Conservation (phyloP, 2,329 filamentous ascomycete species). For the Truncatella angustata region DNA sequence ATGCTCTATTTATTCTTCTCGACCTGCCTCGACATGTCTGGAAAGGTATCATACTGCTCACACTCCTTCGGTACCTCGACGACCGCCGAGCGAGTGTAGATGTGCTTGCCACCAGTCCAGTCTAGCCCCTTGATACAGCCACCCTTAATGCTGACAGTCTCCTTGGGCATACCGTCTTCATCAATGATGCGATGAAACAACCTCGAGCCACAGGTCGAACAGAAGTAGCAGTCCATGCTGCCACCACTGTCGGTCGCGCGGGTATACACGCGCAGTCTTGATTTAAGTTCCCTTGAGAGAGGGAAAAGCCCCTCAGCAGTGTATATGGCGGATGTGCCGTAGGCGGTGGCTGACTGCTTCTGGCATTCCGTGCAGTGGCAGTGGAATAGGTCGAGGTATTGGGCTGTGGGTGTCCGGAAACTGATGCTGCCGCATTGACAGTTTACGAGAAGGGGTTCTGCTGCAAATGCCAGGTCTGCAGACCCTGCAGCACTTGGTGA, state of each 20-base stretch:
- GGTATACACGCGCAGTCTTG: slow-evolving; percentile 34
- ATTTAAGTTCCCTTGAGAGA: slow-evolving; percentile 28
- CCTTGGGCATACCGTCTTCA: slow-evolving; percentile 33
- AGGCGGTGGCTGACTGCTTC: slow-evolving; percentile 43
- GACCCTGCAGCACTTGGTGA: neutral
- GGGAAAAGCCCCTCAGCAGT: slow-evolving; percentile 39
- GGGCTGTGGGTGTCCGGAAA: slow-evolving; percentile 32
- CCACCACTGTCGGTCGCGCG: slow-evolving; percentile 38
- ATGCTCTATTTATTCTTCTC: too few species aligned
- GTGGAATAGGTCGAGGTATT: slow-evolving; percentile 37
- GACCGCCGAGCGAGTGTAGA: slow-evolving; percentile 43
- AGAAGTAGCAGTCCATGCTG: slow-evolving; percentile 39
- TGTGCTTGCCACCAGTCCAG: slow-evolving; percentile 40
- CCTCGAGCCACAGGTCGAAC: slow-evolving; percentile 39
- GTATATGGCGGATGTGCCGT: slow-evolving; percentile 44
- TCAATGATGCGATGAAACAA: slow-evolving; percentile 42
- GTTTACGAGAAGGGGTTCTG: slow-evolving; percentile 21
- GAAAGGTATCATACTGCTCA: slow-evolving; percentile 25
- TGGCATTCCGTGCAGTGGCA: slow-evolving; percentile 48
- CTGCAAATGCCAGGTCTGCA: neutral
- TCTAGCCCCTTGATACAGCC: slow-evolving; percentile 41
- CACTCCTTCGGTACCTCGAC: slow-evolving; percentile 39
- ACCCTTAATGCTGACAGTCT: slow-evolving; percentile 44
- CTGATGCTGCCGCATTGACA: slow-evolving; percentile 41
- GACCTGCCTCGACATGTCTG: slow-evolving; percentile 4